These are phyloP conservation scores for Coemansia sp. DNA, from an alignment of 192 early-diverging fungal species.

Conservation along the genomic window DNA sequence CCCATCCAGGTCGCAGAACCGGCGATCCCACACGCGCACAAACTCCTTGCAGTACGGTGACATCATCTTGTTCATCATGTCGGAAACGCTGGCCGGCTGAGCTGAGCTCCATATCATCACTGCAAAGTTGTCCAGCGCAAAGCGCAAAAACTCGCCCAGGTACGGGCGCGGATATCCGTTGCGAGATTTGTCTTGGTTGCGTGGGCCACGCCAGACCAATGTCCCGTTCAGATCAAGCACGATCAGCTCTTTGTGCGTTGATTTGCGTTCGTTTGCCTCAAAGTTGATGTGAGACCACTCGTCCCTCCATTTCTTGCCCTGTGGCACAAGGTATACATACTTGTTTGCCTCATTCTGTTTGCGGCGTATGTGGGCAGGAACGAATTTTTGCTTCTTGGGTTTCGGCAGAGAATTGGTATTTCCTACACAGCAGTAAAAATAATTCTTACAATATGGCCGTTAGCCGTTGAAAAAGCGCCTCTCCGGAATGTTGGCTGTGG, in stretches of 20 bases:
- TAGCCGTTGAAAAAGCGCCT: neutral
- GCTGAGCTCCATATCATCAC: slow-evolving; percentile 81
- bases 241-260: slow-evolving; percentile 52
- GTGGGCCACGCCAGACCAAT: slow-evolving; percentile 52
- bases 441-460: slow-evolving; percentile 1
- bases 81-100: slow-evolving; percentile 53
- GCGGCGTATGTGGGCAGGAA: slow-evolving; percentile 18
- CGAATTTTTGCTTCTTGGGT: slow-evolving; percentile 13
- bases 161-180: slow-evolving; percentile 53
- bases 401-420: neutral
- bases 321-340: slow-evolving; percentile 4
- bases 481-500: neutral
- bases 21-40: slow-evolving; percentile 63
- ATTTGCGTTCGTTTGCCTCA: slow-evolving; percentile 25
- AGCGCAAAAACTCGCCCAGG: slow-evolving; percentile 57
- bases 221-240: slow-evolving; percentile 76
- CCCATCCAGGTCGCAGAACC: slow-evolving; percentile 45
- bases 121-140: slow-evolving; percentile 57
- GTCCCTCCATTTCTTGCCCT: slow-evolving; percentile 19
- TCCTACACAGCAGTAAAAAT: neutral
- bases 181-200: neutral
- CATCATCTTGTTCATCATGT: slow-evolving; percentile 58
- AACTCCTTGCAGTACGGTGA: slow-evolving; percentile 27
- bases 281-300: slow-evolving; percentile 14
- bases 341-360: neutral